phyloP scores from a whole-genome alignment of 306 rosid species.

The Oxytropis ochrocephala region DNA sequence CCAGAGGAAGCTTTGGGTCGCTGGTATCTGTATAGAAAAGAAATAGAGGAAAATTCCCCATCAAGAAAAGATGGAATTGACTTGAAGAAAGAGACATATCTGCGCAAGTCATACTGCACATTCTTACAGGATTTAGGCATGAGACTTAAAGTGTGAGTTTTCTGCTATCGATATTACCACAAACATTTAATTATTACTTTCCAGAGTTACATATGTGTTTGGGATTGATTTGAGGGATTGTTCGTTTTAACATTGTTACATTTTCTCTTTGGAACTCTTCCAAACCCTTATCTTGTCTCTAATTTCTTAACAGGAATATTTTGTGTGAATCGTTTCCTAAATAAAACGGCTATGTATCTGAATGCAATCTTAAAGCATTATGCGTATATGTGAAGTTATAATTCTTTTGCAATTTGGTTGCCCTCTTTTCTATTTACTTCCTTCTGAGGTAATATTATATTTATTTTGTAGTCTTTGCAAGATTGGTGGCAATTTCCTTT shows the following conservation, averaged over 20 bases:
- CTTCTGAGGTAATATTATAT: neutral
- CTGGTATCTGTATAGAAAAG: slow-evolving; percentile 81
- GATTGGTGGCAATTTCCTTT: neutral
- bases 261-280: neutral
- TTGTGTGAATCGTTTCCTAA: slow-evolving; percentile 7
- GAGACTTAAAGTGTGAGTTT: slow-evolving; percentile 94
- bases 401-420: neutral
- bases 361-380: slow-evolving; percentile 4
- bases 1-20: slow-evolving; percentile 32
- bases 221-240: neutral
- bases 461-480: neutral
- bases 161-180: neutral
- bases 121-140: slow-evolving; percentile 93
- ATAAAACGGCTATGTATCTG: neutral
- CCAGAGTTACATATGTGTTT: neutral
- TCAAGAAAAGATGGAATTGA: slow-evolving; percentile 83
- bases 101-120: slow-evolving; percentile 91
- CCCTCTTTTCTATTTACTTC: neutral
- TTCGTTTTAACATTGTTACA: neutral
- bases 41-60: slow-evolving; percentile 84
- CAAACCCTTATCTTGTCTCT: neutral
- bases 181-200: neutral
- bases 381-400: neutral
- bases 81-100: slow-evolving; percentile 83
- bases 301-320: neutral